Base-by-base conservation (phyloP, 176 grass and related monocot genomes). In the Rhynchospora breviuscula region DNA sequence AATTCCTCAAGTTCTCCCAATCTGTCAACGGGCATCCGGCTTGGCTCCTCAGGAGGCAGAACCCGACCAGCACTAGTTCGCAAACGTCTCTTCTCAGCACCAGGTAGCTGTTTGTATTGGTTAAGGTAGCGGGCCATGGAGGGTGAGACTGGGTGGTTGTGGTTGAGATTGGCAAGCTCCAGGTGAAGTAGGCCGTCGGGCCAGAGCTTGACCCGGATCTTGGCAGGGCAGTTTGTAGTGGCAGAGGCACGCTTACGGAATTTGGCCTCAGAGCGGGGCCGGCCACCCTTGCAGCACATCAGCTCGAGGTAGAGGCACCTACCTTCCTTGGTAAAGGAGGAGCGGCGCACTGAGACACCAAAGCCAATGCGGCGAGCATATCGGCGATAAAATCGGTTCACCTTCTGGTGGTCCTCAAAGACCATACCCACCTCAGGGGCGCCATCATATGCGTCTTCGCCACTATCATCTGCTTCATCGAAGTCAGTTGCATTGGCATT, bases 101-200 rank as follows among this genome's bases (percentile, higher is more conserved):
- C 92, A 59, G 95, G 92, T 26, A 93, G 86, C 59, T 91, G 89
- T 75, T 91, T 98, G 79, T 95, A 94, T 65, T 90, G 89, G 79
- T 89, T 94, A 76, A 98, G 88, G 82, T 94, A 98, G 79, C 92
- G 86, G 25, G 92, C 95, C 95, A 98, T 98, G 51, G 95, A 91
- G 25, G 92, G 92, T 76, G 92, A 94, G 25, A 98, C 95, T 10
- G 91, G 95, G 82, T 98, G 95, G 84, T 98, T 98, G 79, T 98
- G 95, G 62, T 95, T 91, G 46, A 95, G 86, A 52, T 44, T 95
- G n/a, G 92, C 92, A 80, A 95, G 79, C 86, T 95, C 95, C 65
- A 95, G 84, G 80, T 98, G 95, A 82, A 98, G 85, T 78, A 98
- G 75, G 40, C 92, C 94, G 63, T 98, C 95, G 59, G 90, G 90